Conservation (phyloP, 139 green algal species). For the Chlorella sp. region DNA sequence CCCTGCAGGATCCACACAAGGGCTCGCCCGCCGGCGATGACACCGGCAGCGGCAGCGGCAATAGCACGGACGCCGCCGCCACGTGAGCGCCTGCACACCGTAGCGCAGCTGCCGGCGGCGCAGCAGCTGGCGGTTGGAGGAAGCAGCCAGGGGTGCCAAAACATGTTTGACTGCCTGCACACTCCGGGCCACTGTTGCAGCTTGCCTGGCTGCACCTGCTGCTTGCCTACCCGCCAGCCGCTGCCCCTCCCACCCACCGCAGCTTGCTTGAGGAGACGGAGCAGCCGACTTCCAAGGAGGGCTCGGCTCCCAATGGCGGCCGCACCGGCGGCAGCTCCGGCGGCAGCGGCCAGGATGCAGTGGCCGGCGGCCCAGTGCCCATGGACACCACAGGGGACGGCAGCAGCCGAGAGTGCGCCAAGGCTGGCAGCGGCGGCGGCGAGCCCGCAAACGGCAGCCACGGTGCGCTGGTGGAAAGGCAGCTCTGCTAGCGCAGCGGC, state of each 20-base stretch:
- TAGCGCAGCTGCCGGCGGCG: neutral
- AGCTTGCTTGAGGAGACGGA: slow-evolving; percentile 58
- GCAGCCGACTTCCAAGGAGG: slow-evolving; percentile 67
- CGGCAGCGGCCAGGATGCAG: slow-evolving; percentile 29
- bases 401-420: slow-evolving; percentile 17
- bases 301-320: slow-evolving; percentile 58
- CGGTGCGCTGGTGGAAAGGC: neutral
- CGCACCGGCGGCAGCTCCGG: slow-evolving; percentile 1
- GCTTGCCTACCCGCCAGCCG: neutral
- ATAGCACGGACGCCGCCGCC: slow-evolving; percentile 22
- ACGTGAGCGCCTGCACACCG: neutral
- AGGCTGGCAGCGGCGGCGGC: neutral
- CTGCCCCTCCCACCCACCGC: neutral
- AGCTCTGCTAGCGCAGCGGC: no score
- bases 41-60: slow-evolving; percentile 26
- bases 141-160: no score
- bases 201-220: no score
- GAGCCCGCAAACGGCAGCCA: neutral
- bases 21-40: neutral
- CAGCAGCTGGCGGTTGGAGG: no score
- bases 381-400: slow-evolving; percentile 33
- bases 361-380: neutral
- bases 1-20: neutral
- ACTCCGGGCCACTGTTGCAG: no score
- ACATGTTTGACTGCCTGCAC: no score